A percentile compares a stretch with the other conserved stretches of the same genome.
Evolutionary conservation across 305 asterid species (phyloP).

Genomic region (Fraxinus platypoda): DNA sequence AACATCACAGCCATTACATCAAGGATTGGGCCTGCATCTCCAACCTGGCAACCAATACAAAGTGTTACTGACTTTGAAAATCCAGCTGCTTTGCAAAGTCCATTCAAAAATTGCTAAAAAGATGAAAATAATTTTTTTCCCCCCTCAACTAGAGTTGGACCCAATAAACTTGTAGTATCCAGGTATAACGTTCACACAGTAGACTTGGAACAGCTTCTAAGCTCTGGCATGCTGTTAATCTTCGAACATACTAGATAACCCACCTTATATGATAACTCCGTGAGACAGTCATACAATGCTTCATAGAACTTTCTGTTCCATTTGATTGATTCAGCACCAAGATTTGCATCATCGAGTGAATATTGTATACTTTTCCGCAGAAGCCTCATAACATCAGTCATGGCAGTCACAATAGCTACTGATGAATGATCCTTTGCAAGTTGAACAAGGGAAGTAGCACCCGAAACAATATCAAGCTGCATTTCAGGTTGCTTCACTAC

Average conservation of each 20-base stretch:
- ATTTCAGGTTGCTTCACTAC: constrained; percentile 82
- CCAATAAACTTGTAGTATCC: background rate
- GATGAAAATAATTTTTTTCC: background rate
- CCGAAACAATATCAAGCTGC: constrained; percentile 91
- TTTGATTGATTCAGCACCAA: constrained; percentile 67
- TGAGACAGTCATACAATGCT: constrained; percentile 87
- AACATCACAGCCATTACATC: constrained; percentile 83
- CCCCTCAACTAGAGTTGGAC: background rate
- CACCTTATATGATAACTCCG: constrained; percentile 84
- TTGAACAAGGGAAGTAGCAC: constrained; percentile 63
- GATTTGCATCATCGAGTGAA: constrained; percentile 68
- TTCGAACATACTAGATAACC: constrained; percentile 12
- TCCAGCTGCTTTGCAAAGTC: background rate
- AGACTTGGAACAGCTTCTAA: background rate
- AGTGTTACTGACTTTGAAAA: constrained; percentile 5
- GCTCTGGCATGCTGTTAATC: background rate
- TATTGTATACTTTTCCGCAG: constrained; percentile 84
- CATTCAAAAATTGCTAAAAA: background rate
- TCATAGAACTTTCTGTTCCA: constrained; percentile 73
- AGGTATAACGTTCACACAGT: background rate
- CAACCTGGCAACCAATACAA: constrained; percentile 52
- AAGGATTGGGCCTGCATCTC: constrained; percentile 81
- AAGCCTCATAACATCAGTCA: constrained; percentile 87
- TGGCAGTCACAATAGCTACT: constrained; percentile 75
- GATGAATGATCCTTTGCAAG: constrained; percentile 72